A percentile compares a stretch with the other conserved stretches of the same genome.
Evolutionary conservation across 805 yeast species (phyloP).

Genomic region (Ogataea methylovora): DNA sequence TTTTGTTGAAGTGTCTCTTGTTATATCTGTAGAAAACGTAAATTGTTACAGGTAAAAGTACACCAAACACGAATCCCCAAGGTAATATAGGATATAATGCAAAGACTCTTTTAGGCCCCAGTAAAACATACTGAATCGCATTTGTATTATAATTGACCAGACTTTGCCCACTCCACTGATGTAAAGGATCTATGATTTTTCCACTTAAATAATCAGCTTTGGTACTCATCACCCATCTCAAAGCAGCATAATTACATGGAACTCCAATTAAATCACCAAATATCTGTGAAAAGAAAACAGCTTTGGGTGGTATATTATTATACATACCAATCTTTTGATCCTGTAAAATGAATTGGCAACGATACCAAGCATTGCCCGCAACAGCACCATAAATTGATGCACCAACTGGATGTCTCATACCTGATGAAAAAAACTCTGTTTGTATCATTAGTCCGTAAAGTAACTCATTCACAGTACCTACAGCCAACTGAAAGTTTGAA

Average conservation of each 20-base stretch:
- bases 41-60: constrained; percentile 28
- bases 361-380: constrained; percentile 48
- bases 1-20: neutral
- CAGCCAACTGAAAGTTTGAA: constrained; percentile 44
- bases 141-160: constrained; percentile 36
- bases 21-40: constrained; percentile 11
- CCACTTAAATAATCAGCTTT: constrained; percentile 27
- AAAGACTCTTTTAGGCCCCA: constrained; percentile 40
- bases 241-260: constrained; percentile 42
- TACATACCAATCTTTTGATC: constrained; percentile 46
- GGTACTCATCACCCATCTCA: constrained; percentile 37
- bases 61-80: constrained; percentile 35
- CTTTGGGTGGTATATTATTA: constrained; percentile 43
- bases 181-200: constrained; percentile 31
- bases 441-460: constrained; percentile 40
- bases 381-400: constrained; percentile 42
- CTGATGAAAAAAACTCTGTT: constrained; percentile 11
- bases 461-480: constrained; percentile 45
- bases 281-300: constrained; percentile 43
- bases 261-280: constrained; percentile 46
- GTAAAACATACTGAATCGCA: constrained; percentile 42
- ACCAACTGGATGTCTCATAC: constrained; percentile 36
- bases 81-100: constrained; percentile 35
- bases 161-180: constrained; percentile 46
- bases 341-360: constrained; percentile 34